A percentile compares a stretch with the other conserved stretches of the same genome.
Conservation (phyloP, 2,329 filamentous ascomycete genomes). For the Pestalotiopsis fici region DNA sequence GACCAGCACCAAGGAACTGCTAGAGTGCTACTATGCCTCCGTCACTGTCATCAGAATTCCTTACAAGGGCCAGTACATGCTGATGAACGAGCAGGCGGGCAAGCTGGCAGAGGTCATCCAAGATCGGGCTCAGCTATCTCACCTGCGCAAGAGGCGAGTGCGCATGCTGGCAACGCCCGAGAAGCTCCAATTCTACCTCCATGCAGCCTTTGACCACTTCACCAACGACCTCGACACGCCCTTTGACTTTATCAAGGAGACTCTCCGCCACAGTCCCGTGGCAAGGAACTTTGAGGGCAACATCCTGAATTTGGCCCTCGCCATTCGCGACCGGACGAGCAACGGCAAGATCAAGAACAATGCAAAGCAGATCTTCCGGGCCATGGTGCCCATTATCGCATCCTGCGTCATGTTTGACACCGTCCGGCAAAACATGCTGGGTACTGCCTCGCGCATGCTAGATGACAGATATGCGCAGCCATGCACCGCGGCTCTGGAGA, state of each 20-base stretch:
- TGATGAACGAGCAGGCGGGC: constrained; percentile 49
- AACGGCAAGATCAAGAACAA: constrained; percentile 17
- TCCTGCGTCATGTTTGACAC: constrained; percentile 34
- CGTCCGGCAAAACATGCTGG: constrained; percentile 30
- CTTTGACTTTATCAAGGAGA: constrained; percentile 33
- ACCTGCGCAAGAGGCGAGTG: constrained; percentile 40
- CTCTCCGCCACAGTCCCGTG: constrained; percentile 29
- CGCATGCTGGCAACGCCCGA: constrained; percentile 34
- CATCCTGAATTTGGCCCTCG: constrained; percentile 28
- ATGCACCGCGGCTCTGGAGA: constrained; percentile 28
- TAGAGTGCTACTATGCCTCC: constrained; percentile 51
- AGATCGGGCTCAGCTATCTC: constrained; percentile 38
- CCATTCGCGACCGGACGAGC: constrained; percentile 24
- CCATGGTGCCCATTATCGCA: constrained; percentile 31
- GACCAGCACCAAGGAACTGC: constrained; percentile 43
- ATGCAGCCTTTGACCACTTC: constrained; percentile 33
- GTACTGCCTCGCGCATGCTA: constrained; percentile 30
- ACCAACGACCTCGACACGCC: constrained; percentile 29
- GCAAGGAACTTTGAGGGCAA: constrained; percentile 32
- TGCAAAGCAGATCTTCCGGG: constrained; percentile 29
- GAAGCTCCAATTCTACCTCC: constrained; percentile 29
- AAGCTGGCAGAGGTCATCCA: constrained; percentile 45
- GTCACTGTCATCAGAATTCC: constrained; percentile 50
- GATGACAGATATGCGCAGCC: constrained; percentile 30
- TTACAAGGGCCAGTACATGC: constrained; percentile 38